Evolutionary conservation across 306 rosid species (phyloP).

Genomic region (Castanea mollissima): DNA sequence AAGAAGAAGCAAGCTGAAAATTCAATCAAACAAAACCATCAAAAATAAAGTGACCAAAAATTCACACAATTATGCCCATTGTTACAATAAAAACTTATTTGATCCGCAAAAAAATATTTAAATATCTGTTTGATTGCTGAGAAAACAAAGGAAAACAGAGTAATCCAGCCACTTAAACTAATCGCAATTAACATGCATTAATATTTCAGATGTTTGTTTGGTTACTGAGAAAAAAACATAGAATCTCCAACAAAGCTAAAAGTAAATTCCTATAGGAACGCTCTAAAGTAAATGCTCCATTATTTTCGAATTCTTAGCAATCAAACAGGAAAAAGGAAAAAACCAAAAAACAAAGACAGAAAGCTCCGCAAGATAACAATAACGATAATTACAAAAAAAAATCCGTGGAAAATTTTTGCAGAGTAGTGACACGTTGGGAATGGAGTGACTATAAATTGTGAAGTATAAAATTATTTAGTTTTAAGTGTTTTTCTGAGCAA

Average conservation of each 20-base stretch:
- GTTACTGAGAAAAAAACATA: not conserved
- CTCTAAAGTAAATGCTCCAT: no score
- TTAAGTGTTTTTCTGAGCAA: not conserved
- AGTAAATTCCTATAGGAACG: no score
- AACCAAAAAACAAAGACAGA: no score
- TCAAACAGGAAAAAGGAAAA: no score
- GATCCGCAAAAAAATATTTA: not conserved
- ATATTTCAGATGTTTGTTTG: not conserved
- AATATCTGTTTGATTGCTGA: not conserved
- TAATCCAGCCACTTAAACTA: not conserved
- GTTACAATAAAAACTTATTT: not conserved
- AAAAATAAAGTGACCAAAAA: not conserved
- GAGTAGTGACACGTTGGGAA: not conserved
- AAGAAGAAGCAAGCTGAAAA: constrained; percentile 44
- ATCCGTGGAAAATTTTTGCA: not conserved
- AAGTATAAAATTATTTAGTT: not conserved
- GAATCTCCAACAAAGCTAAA: not conserved
- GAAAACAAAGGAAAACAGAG: not conserved
- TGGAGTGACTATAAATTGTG: not conserved
- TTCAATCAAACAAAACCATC: not conserved
- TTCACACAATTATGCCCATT: not conserved
- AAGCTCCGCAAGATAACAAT: no score
- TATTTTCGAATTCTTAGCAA: no score
- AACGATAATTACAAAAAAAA: not conserved
- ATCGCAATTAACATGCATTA: not conserved